These are phyloP conservation scores for Amanita jacksonii DNA, from an alignment of 768 basidiomycete genomes.

Conservation along the genomic window DNA sequence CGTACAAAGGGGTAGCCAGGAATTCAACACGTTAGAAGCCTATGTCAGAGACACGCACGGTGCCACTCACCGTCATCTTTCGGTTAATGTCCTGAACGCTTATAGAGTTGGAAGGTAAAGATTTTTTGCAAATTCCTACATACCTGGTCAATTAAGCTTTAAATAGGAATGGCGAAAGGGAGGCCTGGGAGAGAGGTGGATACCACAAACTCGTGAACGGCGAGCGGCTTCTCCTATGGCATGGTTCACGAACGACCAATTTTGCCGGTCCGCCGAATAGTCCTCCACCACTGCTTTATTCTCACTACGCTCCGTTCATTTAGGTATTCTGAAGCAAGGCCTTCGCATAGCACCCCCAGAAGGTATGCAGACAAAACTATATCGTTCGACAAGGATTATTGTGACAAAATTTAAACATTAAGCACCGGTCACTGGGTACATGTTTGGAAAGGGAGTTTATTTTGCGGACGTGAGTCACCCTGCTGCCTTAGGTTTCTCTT, in stretches of 20 bases:
- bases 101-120: conserved; percentile 45
- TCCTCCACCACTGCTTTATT: not conserved
- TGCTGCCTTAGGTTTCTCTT: not conserved
- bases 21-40: conserved; percentile 36
- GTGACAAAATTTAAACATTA: not conserved
- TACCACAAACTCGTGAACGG: conserved; percentile 33
- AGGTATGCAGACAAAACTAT: conserved; percentile 21
- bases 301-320: no score
- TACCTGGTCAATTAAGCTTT: not conserved
- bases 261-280: conserved; percentile 36
- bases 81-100: conserved; percentile 33
- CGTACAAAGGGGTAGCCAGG: conserved; percentile 27
- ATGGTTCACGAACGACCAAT: conserved; percentile 54
- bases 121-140: not conserved
- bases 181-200: conserved; percentile 36
- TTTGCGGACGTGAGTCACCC: conserved; percentile 43
- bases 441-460: conserved; percentile 63
- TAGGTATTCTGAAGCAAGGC: conserved; percentile 53
- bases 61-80: conserved; percentile 37
- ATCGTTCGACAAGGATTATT: not conserved
- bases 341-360: conserved; percentile 58
- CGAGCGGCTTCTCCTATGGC: conserved; percentile 51
- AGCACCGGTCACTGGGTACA: conserved; percentile 49
- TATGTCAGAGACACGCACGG: conserved; percentile 52
- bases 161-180: conserved; percentile 19